Evolutionary conservation across 768 basidiomycete genomes (phyloP).

Genomic region (Scleroderma bovista): DNA sequence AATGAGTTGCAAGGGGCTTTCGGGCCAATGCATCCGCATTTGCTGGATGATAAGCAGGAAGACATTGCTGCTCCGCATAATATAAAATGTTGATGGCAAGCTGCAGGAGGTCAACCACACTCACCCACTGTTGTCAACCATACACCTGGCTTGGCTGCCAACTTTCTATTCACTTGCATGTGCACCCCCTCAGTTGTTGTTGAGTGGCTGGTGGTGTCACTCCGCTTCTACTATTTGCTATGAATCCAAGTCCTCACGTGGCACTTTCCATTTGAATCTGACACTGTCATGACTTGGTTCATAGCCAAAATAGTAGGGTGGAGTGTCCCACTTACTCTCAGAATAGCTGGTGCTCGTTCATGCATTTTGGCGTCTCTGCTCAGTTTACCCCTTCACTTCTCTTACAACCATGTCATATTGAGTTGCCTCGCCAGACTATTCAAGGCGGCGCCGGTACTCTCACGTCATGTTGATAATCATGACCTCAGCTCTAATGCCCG

Average conservation of each 20-base stretch:
- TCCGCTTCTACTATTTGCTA: conserved; percentile 28
- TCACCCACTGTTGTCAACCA: neutral
- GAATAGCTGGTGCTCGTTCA: conserved; percentile 3
- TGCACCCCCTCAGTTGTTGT: conserved; percentile 8
- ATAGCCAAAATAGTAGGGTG: conserved; percentile 51
- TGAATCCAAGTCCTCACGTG: conserved; percentile 33
- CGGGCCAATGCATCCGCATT: neutral
- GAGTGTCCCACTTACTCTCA: conserved; percentile 33
- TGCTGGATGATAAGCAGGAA: neutral
- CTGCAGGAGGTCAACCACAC: conserved; percentile 5
- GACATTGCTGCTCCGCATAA: neutral
- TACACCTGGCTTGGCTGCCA: neutral
- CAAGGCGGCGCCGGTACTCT: too few relatives aligned
- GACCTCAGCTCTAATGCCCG: too few relatives aligned
- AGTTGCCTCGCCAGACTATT: too few relatives aligned
- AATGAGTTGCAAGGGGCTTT: neutral
- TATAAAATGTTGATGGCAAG: conserved; percentile 4
- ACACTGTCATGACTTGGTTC: conserved; percentile 40
- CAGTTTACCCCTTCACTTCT: neutral
- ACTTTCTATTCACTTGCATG: neutral
- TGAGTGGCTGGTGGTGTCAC: conserved; percentile 27
- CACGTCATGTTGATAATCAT: too few relatives aligned
- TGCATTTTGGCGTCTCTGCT: neutral
- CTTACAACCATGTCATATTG: neutral
- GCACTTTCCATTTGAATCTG: conserved; percentile 32